Conservation (phyloP, 2,329 filamentous ascomycete genomes). For the Aspergillus melleus region DNA sequence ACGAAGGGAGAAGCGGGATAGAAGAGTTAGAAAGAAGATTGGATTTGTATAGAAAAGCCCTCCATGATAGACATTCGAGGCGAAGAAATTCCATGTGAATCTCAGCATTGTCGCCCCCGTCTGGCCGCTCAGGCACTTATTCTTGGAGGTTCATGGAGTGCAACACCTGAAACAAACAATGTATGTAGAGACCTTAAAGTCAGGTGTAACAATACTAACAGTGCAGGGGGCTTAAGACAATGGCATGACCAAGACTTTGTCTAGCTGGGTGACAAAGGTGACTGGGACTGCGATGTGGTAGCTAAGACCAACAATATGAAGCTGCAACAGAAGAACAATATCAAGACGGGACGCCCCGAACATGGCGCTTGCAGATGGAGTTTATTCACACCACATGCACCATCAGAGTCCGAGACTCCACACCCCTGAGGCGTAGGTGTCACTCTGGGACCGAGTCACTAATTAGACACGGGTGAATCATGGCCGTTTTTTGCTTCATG, state of each 20-base stretch:
- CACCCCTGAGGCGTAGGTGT: background rate
- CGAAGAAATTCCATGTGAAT: background rate
- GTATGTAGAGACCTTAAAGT: background rate
- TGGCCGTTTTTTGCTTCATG: background rate
- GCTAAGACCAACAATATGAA: conserved; percentile 27
- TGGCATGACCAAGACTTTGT: conserved; percentile 3
- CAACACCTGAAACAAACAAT: conserved; percentile 34
- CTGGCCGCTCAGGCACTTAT: conserved; percentile 6
- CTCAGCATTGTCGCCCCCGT: background rate
- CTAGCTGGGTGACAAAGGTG: background rate
- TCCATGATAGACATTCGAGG: conserved; percentile 1
- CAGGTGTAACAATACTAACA: conserved; percentile 13
- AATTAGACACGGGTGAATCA: background rate
- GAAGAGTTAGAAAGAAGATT: background rate
- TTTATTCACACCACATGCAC: background rate
- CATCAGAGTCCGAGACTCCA: background rate
- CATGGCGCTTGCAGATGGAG: background rate
- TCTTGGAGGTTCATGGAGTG: conserved; percentile 11
- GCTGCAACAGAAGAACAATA: conserved; percentile 24
- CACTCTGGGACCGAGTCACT: background rate
- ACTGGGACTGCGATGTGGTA: background rate
- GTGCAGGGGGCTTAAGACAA: conserved; percentile 11
- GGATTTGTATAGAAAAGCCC: conserved; percentile 13
- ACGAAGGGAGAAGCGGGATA: background rate
- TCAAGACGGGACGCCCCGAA: conserved; percentile 16